A percentile compares a stretch with the other conserved stretches of the same genome.
These are phyloP conservation scores for Neofusicoccum parvum DNA, from an alignment of 2,329 filamentous ascomycete species.

Conservation along the genomic window DNA sequence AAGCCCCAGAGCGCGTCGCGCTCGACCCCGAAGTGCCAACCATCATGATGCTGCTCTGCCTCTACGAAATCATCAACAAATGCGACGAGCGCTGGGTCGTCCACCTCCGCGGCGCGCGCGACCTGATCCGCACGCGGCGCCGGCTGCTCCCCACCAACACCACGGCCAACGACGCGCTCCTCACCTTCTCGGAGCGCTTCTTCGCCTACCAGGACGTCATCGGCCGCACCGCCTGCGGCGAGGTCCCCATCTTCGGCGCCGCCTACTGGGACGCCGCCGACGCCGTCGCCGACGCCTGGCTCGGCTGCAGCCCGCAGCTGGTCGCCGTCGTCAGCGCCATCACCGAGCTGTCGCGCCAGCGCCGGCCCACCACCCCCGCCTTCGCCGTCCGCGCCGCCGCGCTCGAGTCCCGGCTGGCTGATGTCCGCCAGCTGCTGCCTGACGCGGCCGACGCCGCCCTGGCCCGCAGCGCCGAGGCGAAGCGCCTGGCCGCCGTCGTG, in stretches of 20 bases:
- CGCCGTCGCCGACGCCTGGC: slow-evolving; percentile 48
- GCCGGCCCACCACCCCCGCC: background rate
- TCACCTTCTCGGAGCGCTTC: slow-evolving; percentile 48
- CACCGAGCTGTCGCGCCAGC: slow-evolving; percentile 45
- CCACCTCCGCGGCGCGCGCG: slow-evolving; percentile 51
- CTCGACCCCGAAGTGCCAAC: slow-evolving; percentile 39
- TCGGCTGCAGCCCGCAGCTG: slow-evolving; percentile 52
- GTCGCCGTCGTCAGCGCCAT: slow-evolving; percentile 51
- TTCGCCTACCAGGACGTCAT: slow-evolving; percentile 57
- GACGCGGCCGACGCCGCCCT: slow-evolving; percentile 37
- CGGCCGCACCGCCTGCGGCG: slow-evolving; percentile 53
- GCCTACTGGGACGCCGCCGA: slow-evolving; percentile 50
- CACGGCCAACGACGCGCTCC: slow-evolving; percentile 26
- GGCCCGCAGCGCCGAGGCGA: slow-evolving; percentile 44
- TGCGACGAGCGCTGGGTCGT: slow-evolving; percentile 51
- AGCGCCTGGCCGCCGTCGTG: slow-evolving; percentile 47
- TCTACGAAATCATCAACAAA: slow-evolving; percentile 46
- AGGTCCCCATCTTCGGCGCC: slow-evolving; percentile 49
- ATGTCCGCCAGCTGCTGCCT: slow-evolving; percentile 37
- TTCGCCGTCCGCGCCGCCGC: slow-evolving; percentile 39
- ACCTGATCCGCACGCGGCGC: slow-evolving; percentile 47
- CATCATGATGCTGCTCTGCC: slow-evolving; percentile 51
- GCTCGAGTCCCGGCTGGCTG: slow-evolving; percentile 38
- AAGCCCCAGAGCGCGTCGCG: slow-evolving; percentile 28
- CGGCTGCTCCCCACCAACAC: slow-evolving; percentile 22